These are phyloP conservation scores for Ilyonectria mors-panacis DNA, from an alignment of 2,329 filamentous ascomycete genomes.

Conservation along the genomic window DNA sequence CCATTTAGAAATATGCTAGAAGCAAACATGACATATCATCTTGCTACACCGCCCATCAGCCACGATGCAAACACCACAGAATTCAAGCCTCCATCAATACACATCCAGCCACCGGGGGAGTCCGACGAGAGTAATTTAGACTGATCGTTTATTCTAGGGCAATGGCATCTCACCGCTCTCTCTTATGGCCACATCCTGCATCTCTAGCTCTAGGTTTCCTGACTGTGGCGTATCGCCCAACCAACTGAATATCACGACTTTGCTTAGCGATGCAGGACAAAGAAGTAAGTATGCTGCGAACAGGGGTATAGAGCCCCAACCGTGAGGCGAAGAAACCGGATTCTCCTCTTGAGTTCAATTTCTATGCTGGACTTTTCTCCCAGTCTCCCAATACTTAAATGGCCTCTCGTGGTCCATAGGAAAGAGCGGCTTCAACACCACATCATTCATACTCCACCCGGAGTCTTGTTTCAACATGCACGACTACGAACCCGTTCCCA, in stretches of 20 bases:
- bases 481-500: constrained; percentile 20
- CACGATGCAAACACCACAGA: background rate
- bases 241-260: background rate
- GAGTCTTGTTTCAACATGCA: constrained; percentile 24
- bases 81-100: background rate
- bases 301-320: background rate
- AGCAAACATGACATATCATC: background rate
- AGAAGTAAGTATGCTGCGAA: background rate
- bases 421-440: background rate
- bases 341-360: background rate
- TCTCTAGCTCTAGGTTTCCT: background rate
- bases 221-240: background rate
- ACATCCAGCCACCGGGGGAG: background rate
- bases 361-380: background rate
- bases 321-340: background rate
- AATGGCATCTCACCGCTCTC: background rate
- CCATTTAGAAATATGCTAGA: no score
- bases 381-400: background rate
- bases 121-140: background rate
- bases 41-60: background rate
- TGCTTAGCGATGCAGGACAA: background rate
- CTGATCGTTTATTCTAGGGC: background rate
- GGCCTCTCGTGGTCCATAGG: background rate
- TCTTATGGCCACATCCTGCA: background rate
- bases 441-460: background rate